Base-by-base conservation (phyloP, 2,329 filamentous ascomycete species). In the Cytospora schulzeri region DNA sequence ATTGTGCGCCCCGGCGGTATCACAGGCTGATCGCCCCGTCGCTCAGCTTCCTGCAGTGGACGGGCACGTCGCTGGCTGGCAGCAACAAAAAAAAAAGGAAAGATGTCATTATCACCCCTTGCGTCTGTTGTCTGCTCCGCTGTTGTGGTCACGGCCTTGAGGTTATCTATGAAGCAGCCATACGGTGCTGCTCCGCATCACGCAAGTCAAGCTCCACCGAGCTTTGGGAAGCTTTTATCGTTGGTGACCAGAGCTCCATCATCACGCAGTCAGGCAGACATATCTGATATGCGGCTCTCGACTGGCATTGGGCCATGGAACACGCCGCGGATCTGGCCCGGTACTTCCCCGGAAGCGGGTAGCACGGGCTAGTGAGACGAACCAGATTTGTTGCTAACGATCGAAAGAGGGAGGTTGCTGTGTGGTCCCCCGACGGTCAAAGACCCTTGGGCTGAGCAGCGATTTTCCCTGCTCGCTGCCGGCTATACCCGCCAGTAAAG, bases 401-500 rank as follows among this genome's bases (percentile, higher is more conserved):
- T 48, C 45, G 45, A 48, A 24, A 24, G 22, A 19, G 22, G n/a
- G n/a, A 48, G 45, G n/a, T n/a, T 24, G 9, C 45, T 48, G 9
- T 24, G n/a, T 48, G 45, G 45, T 48, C 8, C 41, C 35, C 38
- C 17, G 41, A 22, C 38, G 35, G 38, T n/a, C 55, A 29, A 12
- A 14, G 31, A 22, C 56, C 55, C 41, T 26, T 45, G 55, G 24
- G 24, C 15, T 50, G 26, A 58, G 38, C 56, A 58, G 45, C 58
- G 58, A 45, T 53, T 26, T 51, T 54, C 58, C 58, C 58, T 61
- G 58, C 17, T 61, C 51, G 51, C 15, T 24, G 31, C 33, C 45
- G 45, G 45, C 19, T 48, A 24, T 48, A 48, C 22, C 45, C 45
- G 45, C 45, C 45, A 48, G 45, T 12, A 24, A 24, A 29, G 45